Base-by-base conservation (phyloP, 768 basidiomycete genomes). In the Postia placenta region DNA sequence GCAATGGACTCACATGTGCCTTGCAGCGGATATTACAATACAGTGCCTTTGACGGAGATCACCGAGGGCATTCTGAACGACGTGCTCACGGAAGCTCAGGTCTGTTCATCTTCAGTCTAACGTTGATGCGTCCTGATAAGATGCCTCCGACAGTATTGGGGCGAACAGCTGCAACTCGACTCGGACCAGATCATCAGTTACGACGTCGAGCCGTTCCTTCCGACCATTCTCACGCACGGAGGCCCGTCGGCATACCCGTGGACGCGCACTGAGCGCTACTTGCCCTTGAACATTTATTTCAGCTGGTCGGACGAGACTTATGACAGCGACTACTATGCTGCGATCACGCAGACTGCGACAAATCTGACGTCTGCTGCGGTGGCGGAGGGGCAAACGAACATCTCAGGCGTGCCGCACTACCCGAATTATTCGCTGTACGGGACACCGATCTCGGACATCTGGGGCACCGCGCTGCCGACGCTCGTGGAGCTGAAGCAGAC, bases 381-480 rank as follows among this genome's bases (percentile, higher is more conserved):
- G 5, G 57, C 56, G 17, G 63, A 73, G 42, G 75, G 75, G 7
- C 72, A 76, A 58, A 7, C 23, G 4, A 57, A 64, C 33, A 47
- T 70, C 19, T 56, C 52, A 5, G 56, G 64, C 15, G 72, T 69
- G 2, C 57, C 74, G 3, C 50, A 73, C 45, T 85, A 87, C 59
- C 68, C 71, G 23, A 87, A 87, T 60, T 83, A 84, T 52, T 81
- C 81, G 4, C 63, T 77, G 4, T 64, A 54, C 28, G 74, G 73
- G 45, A 83, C 80, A 3, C 72, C 80, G 0, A 45, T 81, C 19
- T 62, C 70, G 45, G 51, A 60, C 9, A 66, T 87, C 24, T 84
- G 79, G 53, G 81, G 79, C 2, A 53, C 38, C 2, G 78, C 82
- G 49, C 42, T 85, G 2, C 58, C 59, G 11, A 60, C 42, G 44